Conservation (phyloP, 2,329 filamentous ascomycete genomes). For the Aspergillus viridinutans region DNA sequence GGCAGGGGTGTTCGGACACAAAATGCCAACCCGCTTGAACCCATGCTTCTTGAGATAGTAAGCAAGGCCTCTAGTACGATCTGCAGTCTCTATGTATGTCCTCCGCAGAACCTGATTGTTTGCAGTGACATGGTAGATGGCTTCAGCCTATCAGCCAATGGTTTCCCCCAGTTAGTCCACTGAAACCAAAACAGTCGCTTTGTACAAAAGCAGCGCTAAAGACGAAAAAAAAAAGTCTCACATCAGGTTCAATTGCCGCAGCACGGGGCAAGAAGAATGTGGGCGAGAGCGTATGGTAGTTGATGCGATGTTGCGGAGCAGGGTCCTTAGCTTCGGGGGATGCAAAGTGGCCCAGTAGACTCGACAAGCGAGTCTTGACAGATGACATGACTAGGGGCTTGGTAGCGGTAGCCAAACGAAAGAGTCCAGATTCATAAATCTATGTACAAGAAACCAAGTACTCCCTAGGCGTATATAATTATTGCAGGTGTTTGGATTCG, state of each 20-base stretch:
- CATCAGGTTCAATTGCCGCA: constrained; percentile 79
- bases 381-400: constrained; percentile 20
- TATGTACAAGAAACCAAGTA: not conserved
- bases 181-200: not conserved
- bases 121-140: constrained; percentile 79
- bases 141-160: constrained; percentile 54
- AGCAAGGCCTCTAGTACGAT: constrained; percentile 79
- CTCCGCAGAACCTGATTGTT: constrained; percentile 70
- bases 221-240: constrained; percentile 26
- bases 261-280: constrained; percentile 84
- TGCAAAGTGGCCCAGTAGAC: constrained; percentile 27
- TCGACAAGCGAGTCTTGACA: constrained; percentile 24
- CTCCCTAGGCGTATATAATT: not conserved
- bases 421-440: not conserved
- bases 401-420: not conserved
- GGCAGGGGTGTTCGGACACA: constrained; percentile 89
- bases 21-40: constrained; percentile 73
- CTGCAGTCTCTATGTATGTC: constrained; percentile 75
- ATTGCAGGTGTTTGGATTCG: not conserved
- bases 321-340: constrained; percentile 19
- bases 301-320: constrained; percentile 30
- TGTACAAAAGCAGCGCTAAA: not conserved
- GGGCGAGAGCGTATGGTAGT: constrained; percentile 65
- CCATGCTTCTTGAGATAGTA: constrained; percentile 77
- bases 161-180: not conserved